These are phyloP conservation scores for Corchorus olitorius DNA, from an alignment of 345 rosid genomes.

Conservation along the genomic window DNA sequence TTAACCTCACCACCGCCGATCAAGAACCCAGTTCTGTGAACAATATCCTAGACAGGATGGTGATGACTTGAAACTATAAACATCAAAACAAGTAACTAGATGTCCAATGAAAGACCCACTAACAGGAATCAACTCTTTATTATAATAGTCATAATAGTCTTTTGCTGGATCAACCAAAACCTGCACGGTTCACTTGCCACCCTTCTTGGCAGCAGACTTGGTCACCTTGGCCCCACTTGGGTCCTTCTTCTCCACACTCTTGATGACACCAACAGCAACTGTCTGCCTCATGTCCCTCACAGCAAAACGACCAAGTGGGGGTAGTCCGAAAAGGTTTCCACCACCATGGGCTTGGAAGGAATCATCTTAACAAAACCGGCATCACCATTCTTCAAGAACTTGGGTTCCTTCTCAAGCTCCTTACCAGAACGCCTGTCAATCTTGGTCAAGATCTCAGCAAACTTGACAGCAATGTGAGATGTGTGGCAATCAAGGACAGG, in stretches of 20 bases:
- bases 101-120: background rate
- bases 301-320: slow-evolving; percentile 88
- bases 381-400: slow-evolving; percentile 85
- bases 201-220: slow-evolving; percentile 87
- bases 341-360: slow-evolving; percentile 94
- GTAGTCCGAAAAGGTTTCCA: slow-evolving; percentile 75
- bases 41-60: slow-evolving; percentile 24
- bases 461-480: too few relatives aligned
- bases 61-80: background rate
- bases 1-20: slow-evolving; percentile 44
- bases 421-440: slow-evolving; percentile 79
- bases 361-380: slow-evolving; percentile 81
- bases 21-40: slow-evolving; percentile 57
- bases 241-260: slow-evolving; percentile 87
- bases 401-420: slow-evolving; percentile 88
- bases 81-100: slow-evolving; percentile 14
- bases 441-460: slow-evolving; percentile 78
- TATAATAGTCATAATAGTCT: background rate
- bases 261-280: slow-evolving; percentile 86
- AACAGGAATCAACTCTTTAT: slow-evolving; percentile 26
- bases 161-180: background rate
- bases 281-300: slow-evolving; percentile 96
- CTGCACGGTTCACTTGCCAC: slow-evolving; percentile 62
- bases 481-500: too few relatives aligned
- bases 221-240: slow-evolving; percentile 83